Evolutionary conservation across 1,284 basidiomycete genomes (phyloP), one percentile per base, ranked within the genome.

Genomic region (Athelia sp.): DNA sequence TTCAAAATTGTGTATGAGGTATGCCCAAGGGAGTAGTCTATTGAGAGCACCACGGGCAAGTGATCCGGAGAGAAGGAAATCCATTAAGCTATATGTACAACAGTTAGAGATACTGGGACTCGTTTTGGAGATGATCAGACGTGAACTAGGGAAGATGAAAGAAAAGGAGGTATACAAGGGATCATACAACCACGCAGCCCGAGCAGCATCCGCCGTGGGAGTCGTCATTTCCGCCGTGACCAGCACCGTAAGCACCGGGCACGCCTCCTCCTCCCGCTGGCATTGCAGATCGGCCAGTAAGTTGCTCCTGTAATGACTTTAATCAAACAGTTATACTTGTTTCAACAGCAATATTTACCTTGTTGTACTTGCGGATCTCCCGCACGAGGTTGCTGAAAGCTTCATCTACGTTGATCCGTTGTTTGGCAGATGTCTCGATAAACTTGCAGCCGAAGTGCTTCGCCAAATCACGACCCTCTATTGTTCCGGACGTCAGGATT

Each of bases 371-470:
- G 55, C 87, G 73, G 61, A 90, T 90, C 62, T 88, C 84, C 38
- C 87, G 77, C 22, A 90, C 87, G 44, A 90, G 77, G 55, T 81
- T 79, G 58, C 74, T 78, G 69, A 90, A 90, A 0, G 85, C 84
- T 66, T 90, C 87, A 62, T 90, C 87, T 49, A 90, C 87, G 62
- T 89, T 89, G 63, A 88, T 79, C 15, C 87, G 72, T 62, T 86
- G 82, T 72, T 90, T 90, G 38, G 87, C 87, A 45, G 86, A 89
- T 4, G 87, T 89, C 71, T 90, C 87, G 60, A 90, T 84, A 67
- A 87, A 89, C 58, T 79, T 79, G 64, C 85, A 87, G 49, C 78
- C 79, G 63, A 89, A 87, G 60, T 84, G 81, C 65, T 84, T 84
- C 2, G 87, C 87, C 46, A 89, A 72, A 56, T 86, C 84, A 52